Base-by-base conservation (phyloP, 768 basidiomycete species). In the Boletellus emodensis region DNA sequence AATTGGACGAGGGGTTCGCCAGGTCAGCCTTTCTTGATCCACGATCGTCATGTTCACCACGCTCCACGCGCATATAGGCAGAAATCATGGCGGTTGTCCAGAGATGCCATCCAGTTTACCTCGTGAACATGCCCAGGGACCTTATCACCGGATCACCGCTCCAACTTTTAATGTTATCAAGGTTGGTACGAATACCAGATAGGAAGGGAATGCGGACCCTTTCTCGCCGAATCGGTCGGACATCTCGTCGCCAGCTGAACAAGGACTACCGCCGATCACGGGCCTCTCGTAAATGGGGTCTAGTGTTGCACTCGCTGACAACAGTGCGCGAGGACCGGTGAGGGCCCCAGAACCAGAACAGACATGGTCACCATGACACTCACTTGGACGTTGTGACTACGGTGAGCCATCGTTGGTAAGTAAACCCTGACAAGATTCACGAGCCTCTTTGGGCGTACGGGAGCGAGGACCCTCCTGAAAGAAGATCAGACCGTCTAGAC, bases 231-330 rank as follows among this genome's bases (percentile, higher is more conserved):
- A 46, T 49, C 41, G 30, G 46, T 48, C 62, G 53, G 46, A 32
- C 41, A 47, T 57, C 43, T 40, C 11, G 45, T 52, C 42, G 35
- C 39, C 32, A 42, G 33, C 30, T 32, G 52, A 35, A 22, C 35
- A 18, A 44, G 46, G 55, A 43, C 28, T 11, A 53, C 61, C 62
- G 59, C 53, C 49, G 52, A 62, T 64, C 59, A 58, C 61, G 61
- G 61, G 48, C 24, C 24, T 26, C 24, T 26, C 24, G 24, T 26
- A 26, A 26, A 26, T 2, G 20, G 20, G 20, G 20, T 20, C 3
- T 20, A 20, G 20, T 20, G 20, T 20, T 20, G 20, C 20, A 20
- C 20, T 20, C 3, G 20, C 20, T 26, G 24, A 26, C 24, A 26
- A 4, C 24, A 26, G 4, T 26, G 24, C 24, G 24, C 24, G 24